Percentiles rank a stretch among this genome's conserved stretches.
Evolutionary conservation across 2,329 filamentous ascomycete genomes (phyloP).

Genomic region (Bertia moriformis): DNA sequence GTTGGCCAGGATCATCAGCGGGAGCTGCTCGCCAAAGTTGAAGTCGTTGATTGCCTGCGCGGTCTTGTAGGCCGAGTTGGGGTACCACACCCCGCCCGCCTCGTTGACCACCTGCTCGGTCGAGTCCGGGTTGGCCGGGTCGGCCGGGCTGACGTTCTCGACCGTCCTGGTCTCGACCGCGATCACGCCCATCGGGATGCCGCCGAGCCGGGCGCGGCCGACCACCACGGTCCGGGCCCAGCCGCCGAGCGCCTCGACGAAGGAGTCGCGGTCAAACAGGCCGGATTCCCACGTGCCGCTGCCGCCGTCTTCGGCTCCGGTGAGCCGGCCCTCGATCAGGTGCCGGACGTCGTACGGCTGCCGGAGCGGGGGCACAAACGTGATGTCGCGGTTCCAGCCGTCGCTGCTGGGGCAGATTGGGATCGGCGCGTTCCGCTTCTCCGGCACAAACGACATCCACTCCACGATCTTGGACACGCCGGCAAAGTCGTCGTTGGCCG

Average conservation of each 20-base stretch:
- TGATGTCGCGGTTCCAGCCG: slow-evolving; percentile 81
- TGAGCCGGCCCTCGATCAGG: slow-evolving; percentile 78
- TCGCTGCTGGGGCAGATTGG: slow-evolving; percentile 81
- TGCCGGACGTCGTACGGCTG: slow-evolving; percentile 84
- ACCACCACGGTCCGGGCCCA: slow-evolving; percentile 97
- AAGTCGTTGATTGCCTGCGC: slow-evolving; percentile 98
- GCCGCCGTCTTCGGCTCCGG: too few species aligned
- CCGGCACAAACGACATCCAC: slow-evolving; percentile 94
- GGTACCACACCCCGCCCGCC: slow-evolving; percentile 98
- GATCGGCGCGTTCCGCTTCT: slow-evolving; percentile 83
- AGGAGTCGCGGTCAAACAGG: slow-evolving; percentile 92
- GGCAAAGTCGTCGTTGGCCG: slow-evolving; percentile 90
- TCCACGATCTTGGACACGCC: slow-evolving; percentile 95
- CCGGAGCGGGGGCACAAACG: slow-evolving; percentile 69
- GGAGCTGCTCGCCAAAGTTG: slow-evolving; percentile 95
- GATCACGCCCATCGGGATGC: slow-evolving; percentile 97
- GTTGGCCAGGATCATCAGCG: slow-evolving; percentile 97
- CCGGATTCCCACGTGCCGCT: slow-evolving; percentile 68
- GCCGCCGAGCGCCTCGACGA: slow-evolving; percentile 87
- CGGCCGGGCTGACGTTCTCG: slow-evolving; percentile 91
- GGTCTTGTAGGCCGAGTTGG: slow-evolving; percentile 99
- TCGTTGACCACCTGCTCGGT: slow-evolving; percentile 91
- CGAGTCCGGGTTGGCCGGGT: slow-evolving; percentile 95
- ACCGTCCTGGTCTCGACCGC: slow-evolving; percentile 89
- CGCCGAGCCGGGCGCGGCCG: slow-evolving; percentile 86